Base-by-base conservation (phyloP, 345 rosid species). In the Sonneratia caseolaris region DNA sequence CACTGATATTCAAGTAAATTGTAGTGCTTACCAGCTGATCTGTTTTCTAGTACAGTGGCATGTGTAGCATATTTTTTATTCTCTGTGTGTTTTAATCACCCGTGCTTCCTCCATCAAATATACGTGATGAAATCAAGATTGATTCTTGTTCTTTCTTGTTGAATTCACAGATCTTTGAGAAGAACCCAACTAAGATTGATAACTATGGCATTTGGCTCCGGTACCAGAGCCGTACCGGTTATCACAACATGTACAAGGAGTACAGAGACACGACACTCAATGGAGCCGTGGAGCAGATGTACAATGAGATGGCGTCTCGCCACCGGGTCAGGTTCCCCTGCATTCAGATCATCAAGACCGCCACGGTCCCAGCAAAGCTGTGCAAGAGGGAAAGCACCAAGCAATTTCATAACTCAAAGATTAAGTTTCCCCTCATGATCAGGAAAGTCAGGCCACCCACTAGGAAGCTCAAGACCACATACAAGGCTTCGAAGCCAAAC, bases 341-440 rank as follows among this genome's bases (percentile, higher is more conserved):
- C 74, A 81, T 81, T 22, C 81, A 81, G 81, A 75, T 81, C 70
- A 81, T 81, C 70, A 78, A 81, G 76, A 81, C 81, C 5, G 81
- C 79, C 8, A 81, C 81, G 2, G 67, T 81, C 68, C 81, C 77
- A 0, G 81, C 84, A 1, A 81, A 81, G 77, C 79, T 81, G 6
- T 81, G 84, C 79, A 81, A 81, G 77, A 81, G 84, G 70, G 84
- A 81, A 51, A 81, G 81, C 71, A 75, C 77, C n/a, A 81, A 81
- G 74, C 84, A 81, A 45, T 81, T 81, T 61, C 84, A 81, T 75
- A 75, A 81, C 61, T 78, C 81, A 2, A 78, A 81, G 70, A 78
- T 81, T 65, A 81, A 78, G 84, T 81, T 81, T 71, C 84, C 84
- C 1, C 66, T 81, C 66, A 72, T 81, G 68, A 75, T 78, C 76